Base-by-base conservation (phyloP, 768 basidiomycete species). In the Termitomyces titanicus region DNA sequence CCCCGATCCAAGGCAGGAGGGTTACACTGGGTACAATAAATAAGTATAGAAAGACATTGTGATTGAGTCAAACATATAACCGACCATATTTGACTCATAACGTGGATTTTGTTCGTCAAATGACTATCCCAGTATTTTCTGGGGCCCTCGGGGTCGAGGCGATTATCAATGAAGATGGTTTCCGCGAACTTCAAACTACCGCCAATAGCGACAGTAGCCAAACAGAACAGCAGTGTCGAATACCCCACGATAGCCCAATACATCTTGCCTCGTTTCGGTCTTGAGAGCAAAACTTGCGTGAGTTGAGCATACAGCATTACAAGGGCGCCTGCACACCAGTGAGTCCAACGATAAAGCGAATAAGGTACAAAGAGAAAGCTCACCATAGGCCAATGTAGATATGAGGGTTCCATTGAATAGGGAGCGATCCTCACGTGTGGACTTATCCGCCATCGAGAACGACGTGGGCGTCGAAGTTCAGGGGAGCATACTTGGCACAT, bases 271-370 rank as follows among this genome's bases (percentile, higher is more conserved):
- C 61, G 52, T 46, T 63, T 59, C n/a, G 63, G 63, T 39, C 63
- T 55, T 15, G 61, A 64, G 8, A 63, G 50, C 20, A 64, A 50
- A 17, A 64, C 63, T 42, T 64, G 63, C 31, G 55, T 47, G 9
- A 64, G 49, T 40, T 64, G 63, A 13, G 58, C 34, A 25, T 63
- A 64, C n/a, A 64, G 50, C 63, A 64, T 64, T 6, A 61, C 47
- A 22, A 64, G 52, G 20, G 63, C 61, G 15, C 63, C 63, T 64
- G 20, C 17, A 13, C 15, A 13, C 15, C 18, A 43, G 27, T 27
- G 17, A 43, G 12, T 18, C 33, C 22, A 40, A 25, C 9, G 24
- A 8, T 11, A 20, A 27, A 18, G 24, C 17, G 17, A 33, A 46
- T 20, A 18, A 29, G 10, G 37, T 40, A 1, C 22, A 50, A 8